A percentile compares a stretch with the other conserved stretches of the same genome.
These are phyloP conservation scores for Herpetospermum pedunculosum DNA, from an alignment of 306 rosid genomes.

Conservation along the genomic window DNA sequence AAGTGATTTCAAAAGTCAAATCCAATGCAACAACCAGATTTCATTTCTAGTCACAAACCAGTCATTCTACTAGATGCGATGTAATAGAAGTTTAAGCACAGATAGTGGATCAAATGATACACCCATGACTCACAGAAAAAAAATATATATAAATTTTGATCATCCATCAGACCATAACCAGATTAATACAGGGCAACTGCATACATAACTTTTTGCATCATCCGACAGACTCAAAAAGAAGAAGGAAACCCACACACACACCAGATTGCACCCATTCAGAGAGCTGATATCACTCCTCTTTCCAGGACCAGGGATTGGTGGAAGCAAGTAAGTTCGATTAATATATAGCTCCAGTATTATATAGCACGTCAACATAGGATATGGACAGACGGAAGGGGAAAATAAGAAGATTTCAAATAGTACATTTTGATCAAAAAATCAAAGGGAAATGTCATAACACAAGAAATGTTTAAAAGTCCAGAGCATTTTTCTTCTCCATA, in stretches of 20 bases:
- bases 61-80: neutral
- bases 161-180: neutral
- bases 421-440: neutral
- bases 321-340: neutral
- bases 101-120: neutral
- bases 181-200: neutral
- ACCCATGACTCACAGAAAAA: neutral
- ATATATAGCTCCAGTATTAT: neutral
- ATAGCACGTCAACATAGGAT: neutral
- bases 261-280: neutral
- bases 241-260: neutral
- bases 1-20: neutral
- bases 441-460: neutral
- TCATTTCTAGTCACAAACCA: neutral
- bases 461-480: neutral
- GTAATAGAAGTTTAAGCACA: neutral
- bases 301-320: neutral
- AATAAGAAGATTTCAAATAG: neutral
- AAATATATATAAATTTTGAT: neutral
- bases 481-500: conserved; percentile 1
- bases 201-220: neutral
- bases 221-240: neutral
- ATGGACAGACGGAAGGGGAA: neutral
- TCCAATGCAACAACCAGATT: neutral
- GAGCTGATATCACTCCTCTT: no score